Evolutionary conservation across 177 flowering plant genomes (phyloP), one percentile per base, ranked within the genome.

Genomic region (Vitis hybrid): DNA sequence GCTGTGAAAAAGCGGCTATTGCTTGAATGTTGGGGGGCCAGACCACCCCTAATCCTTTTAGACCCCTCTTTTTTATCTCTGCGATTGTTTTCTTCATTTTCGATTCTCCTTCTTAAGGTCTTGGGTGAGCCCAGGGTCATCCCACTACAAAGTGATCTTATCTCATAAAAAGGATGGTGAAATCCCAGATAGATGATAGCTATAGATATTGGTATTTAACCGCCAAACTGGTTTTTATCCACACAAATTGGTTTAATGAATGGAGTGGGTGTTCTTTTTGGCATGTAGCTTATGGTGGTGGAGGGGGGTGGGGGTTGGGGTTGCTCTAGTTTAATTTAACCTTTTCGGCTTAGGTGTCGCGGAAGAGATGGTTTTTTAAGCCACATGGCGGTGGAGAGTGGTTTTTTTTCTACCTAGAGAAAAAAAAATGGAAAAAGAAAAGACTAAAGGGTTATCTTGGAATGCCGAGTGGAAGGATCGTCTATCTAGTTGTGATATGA

Each of bases 401-500:
- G 45, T 39, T 58, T 19, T 53, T 15, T 39, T 18, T 45, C 12
- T 53, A 15, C 14, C 49, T 19, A 31, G 10, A 64, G 52, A 57
- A 50, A 69, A 33, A 18, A 16, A 66, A 70, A 26, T 26, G 29
- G 29, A 69, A 45, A 60, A 71, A 66, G 31, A 53, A 22, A 51
- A 53, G 58, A 63, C 18, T 59, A 75, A 67, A 71, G 56, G 67
- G 50, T 62, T 73, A 71, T 71, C 76, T 72, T 64, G 48, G 55
- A 52, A 29, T 58, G 62, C 50, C 69, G 56, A 75, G 78, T 70
- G 78, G 76, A 72, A 8, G 19, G 72, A 66, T 61, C 10, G 33
- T 67, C 67, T 9, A 21, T 52, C 74, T 55, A 73, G 62, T 80
- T 69, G 78, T 69, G 77, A 78, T 63, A 69, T 73, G 79, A 75